A percentile compares a stretch with the other conserved stretches of the same genome.
These are phyloP conservation scores for Lepidium aucheri DNA, from an alignment of 345 rosid genomes.

Conservation along the genomic window DNA sequence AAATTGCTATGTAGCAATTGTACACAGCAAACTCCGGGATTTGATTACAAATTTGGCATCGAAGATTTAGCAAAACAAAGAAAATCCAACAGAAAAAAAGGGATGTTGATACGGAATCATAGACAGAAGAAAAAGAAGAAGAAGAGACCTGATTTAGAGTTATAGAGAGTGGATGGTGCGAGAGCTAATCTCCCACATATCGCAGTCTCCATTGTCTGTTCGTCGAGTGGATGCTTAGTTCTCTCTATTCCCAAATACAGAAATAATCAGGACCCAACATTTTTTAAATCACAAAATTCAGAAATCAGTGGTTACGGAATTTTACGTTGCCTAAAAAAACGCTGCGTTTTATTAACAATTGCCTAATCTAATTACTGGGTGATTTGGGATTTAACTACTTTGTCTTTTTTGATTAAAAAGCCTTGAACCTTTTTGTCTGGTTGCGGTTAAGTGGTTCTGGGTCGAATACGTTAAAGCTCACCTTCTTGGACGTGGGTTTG, in stretches of 20 bases:
- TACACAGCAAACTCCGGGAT: neutral
- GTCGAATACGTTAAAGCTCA: neutral
- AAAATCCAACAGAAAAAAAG: neutral
- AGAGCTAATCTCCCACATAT: conserved; percentile 71
- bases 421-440: neutral
- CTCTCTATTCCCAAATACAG: neutral
- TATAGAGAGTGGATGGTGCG: conserved; percentile 55
- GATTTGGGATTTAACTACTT: neutral
- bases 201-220: conserved; percentile 54
- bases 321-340: conserved; percentile 13
- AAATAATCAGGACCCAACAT: conserved; percentile 24
- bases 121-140: neutral
- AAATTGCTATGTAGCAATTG: neutral
- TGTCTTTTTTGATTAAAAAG: neutral
- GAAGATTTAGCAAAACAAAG: no score
- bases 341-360: conserved; percentile 5
- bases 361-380: neutral
- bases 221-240: conserved; percentile 5
- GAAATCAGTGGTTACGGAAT: conserved; percentile 12
- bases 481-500: conserved; percentile 13
- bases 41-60: neutral
- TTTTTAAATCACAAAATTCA: conserved; percentile 11
- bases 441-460: neutral
- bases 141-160: conserved; percentile 45
- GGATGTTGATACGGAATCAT: neutral